phyloP scores from a whole-genome alignment of 2,329 filamentous ascomycete species.

The Fulvia fulva region DNA sequence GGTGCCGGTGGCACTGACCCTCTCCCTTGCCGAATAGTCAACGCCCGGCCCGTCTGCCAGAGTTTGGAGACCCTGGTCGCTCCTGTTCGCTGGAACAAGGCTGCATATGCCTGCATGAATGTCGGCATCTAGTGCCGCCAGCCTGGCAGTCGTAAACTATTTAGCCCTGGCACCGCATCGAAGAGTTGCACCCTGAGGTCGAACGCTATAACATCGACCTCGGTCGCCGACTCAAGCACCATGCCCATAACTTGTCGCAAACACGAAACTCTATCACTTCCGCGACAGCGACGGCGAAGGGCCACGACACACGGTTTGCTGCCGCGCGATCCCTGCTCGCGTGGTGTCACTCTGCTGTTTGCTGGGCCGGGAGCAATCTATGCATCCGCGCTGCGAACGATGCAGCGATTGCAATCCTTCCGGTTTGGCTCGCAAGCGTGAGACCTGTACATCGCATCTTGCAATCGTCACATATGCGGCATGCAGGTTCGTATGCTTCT shows the following conservation, averaged over 20 bases:
- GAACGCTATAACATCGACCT: background rate
- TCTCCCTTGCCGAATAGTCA: background rate
- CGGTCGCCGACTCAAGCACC: background rate
- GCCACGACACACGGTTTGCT: background rate
- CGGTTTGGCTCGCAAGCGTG: background rate
- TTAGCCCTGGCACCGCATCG: background rate
- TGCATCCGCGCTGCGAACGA: constrained; percentile 7
- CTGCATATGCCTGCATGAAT: background rate
- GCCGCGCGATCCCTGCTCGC: constrained; percentile 1
- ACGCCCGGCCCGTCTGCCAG: background rate
- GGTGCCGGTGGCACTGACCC: background rate
- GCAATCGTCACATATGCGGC: background rate
- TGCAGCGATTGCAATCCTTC: background rate
- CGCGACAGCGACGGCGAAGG: background rate
- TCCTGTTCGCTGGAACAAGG: background rate
- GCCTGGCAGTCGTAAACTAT: background rate
- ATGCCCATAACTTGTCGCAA: background rate
- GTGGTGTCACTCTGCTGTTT: constrained; percentile 2
- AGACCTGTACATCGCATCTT: background rate
- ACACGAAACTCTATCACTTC: background rate
- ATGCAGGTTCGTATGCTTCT: background rate
- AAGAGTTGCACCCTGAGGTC: background rate
- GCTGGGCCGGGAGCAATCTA: constrained; percentile 1
- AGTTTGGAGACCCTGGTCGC: background rate
- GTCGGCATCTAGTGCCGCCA: background rate